These are phyloP conservation scores for Cordyceps farinosa DNA, from an alignment of 2,329 filamentous ascomycete genomes.

Conservation along the genomic window DNA sequence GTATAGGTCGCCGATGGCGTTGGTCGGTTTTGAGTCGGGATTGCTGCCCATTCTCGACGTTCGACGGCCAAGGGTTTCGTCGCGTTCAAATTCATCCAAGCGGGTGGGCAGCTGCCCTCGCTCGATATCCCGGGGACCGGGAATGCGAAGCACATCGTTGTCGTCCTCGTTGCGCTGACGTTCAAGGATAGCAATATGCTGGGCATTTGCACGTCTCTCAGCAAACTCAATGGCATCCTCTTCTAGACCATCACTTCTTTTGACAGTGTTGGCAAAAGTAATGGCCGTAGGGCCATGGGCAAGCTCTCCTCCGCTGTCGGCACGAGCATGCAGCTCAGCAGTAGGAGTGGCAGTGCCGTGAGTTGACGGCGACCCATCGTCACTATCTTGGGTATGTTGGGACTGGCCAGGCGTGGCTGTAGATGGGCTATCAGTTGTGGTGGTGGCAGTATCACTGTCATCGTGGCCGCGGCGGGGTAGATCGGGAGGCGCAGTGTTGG, in stretches of 20 bases:
- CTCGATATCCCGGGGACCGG: slow-evolving; percentile 87
- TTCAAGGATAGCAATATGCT: slow-evolving; percentile 85
- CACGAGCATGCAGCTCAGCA: background rate
- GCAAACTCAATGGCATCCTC: slow-evolving; percentile 45
- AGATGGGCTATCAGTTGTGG: slow-evolving; percentile 1
- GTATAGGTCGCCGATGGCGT: background rate
- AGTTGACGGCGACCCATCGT: slow-evolving; percentile 9
- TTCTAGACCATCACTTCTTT: slow-evolving; percentile 53
- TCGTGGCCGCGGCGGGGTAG: slow-evolving; percentile 37
- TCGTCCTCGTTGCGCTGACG: slow-evolving; percentile 75
- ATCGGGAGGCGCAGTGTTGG: slow-evolving; percentile 21
- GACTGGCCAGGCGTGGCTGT: background rate
- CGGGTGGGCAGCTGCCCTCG: slow-evolving; percentile 67
- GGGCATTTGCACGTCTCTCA: slow-evolving; percentile 59
- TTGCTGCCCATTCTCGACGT: background rate
- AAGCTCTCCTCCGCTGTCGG: background rate
- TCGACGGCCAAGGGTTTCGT: slow-evolving; percentile 22
- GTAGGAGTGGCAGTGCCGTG: slow-evolving; percentile 7
- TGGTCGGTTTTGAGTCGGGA: background rate
- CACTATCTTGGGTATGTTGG: slow-evolving; percentile 1
- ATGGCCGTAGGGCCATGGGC: slow-evolving; percentile 41
- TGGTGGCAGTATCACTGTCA: slow-evolving; percentile 2
- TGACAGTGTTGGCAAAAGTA: slow-evolving; percentile 66
- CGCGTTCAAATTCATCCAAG: slow-evolving; percentile 40
- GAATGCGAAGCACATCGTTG: slow-evolving; percentile 72